Evolutionary conservation across 2,329 filamentous ascomycete species (phyloP), one percentile per base, ranked within the genome.

Genomic region (Tolypocladium guangdongense): DNA sequence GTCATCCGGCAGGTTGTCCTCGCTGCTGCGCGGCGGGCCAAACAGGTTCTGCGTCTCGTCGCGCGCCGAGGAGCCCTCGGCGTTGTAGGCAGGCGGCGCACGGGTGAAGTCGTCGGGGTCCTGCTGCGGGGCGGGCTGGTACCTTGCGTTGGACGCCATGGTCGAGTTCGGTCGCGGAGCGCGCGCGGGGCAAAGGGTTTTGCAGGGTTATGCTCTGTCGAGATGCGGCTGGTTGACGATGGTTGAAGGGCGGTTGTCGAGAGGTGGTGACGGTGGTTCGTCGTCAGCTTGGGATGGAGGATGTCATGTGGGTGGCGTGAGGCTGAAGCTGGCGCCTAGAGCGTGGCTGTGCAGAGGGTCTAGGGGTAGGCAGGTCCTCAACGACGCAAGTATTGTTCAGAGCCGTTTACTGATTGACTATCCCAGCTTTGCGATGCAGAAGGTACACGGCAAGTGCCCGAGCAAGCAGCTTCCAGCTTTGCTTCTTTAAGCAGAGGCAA

Each of bases 1-100:
- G 72, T 97, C 92, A 74, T 97, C 92, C 1, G 92, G 92, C 46
- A 97, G 68, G 65, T 96, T 95, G 72, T 96, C 92, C 66, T 91
- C 83, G 70, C 91, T 91, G 67, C 78, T 80, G 63, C 91, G 83
- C 51, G 89, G 83, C 46, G 78, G 82, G 49, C 83, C 86, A 57
- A 79, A 79, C 54, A 88, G 80, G 41, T 87, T 77, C 24, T 80
- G 74, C 14, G 73, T 72, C 56, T 74, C 70, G 57, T 80, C 77
- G 62, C 77, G 76, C 56, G 78, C 20, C 46, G 46, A 22, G n/a
- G 80, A 75, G 38, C 82, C 78, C 56, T 81, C 78, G 52, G 64
- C 64, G 50, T 65, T 65, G 75, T 96, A 96, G 56, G 88, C 88
- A 22, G 92, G 92, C 60, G 92, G 91, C 65, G 90, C 80, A 65